Evolutionary conservation across 176 grass and related monocot genomes (phyloP).

Genomic region (Pontederia crassipes): DNA sequence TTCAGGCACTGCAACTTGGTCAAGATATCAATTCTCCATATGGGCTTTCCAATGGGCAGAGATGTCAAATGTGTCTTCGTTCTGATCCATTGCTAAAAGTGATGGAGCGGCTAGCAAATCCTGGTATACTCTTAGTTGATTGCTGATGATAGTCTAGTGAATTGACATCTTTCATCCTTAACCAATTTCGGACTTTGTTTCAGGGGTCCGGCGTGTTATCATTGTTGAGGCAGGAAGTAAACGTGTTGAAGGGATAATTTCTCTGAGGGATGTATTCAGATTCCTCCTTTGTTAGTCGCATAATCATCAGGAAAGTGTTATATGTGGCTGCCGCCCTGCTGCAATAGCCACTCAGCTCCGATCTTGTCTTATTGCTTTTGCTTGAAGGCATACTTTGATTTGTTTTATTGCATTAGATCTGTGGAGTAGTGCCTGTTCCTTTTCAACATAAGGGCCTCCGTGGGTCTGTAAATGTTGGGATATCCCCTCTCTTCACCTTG

Average conservation of each 20-base stretch:
- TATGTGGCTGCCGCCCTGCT: too few species aligned
- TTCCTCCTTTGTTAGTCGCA: constrained; percentile 53
- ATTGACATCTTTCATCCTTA: neutral
- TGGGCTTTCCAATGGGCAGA: constrained; percentile 76
- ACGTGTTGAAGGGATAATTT: constrained; percentile 95
- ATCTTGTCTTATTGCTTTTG: too few species aligned
- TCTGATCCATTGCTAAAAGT: constrained; percentile 87
- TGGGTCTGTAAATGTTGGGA: too few species aligned
- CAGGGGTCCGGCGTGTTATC: constrained; percentile 82
- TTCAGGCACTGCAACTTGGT: constrained; percentile 79
- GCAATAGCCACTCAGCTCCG: too few species aligned
- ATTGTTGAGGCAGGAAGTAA: constrained; percentile 98
- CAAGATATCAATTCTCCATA: constrained; percentile 66
- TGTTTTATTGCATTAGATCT: too few species aligned
- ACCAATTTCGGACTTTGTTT: neutral
- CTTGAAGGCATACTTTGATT: too few species aligned
- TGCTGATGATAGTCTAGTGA: neutral
- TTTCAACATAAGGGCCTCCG: too few species aligned
- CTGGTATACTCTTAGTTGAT: constrained; percentile 36
- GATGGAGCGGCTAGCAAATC: constrained; percentile 94
- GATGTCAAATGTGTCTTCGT: constrained; percentile 97
- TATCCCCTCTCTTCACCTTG: too few species aligned
- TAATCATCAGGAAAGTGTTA: neutral
- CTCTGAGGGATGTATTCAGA: constrained; percentile 87
- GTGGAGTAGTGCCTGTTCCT: too few species aligned